phyloP scores from a whole-genome alignment of 2,329 filamentous ascomycete species.

The Aspergillus flavus region DNA sequence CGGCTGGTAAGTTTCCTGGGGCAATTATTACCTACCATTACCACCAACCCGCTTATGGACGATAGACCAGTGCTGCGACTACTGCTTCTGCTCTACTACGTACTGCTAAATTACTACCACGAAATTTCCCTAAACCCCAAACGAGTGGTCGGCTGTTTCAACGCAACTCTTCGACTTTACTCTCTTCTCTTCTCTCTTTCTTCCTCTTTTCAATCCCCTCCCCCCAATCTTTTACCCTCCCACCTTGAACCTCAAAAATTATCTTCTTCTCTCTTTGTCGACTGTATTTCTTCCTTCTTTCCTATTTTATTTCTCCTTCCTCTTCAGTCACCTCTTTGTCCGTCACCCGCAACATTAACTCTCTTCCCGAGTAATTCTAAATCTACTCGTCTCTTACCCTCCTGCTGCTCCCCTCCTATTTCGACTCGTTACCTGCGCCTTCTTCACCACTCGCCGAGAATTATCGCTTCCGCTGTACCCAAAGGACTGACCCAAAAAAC shows the following conservation, averaged over 20 bases:
- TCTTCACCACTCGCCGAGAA: background rate
- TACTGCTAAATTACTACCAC: conserved; percentile 7
- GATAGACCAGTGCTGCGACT: background rate
- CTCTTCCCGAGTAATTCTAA: background rate
- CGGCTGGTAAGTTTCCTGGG: conserved; percentile 7
- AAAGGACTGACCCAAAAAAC: background rate
- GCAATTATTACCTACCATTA: conserved; percentile 6
- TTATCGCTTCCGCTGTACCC: background rate
- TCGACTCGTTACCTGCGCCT: background rate
- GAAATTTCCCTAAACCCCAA: conserved; percentile 19
- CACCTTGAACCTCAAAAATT: conserved; percentile 1
- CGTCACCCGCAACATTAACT: background rate
- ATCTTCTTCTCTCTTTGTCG: conserved; percentile 6
- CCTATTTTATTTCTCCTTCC: conserved; percentile 11
- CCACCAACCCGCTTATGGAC: background rate
- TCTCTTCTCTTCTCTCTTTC: conserved; percentile 16
- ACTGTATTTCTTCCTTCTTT: conserved; percentile 4
- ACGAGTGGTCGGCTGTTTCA: conserved; percentile 23
- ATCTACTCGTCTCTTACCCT: conserved; percentile 2
- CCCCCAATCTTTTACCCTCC: conserved; percentile 21
- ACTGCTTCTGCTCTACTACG: conserved; percentile 1
- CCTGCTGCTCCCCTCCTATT: background rate
- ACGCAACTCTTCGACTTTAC: conserved; percentile 9
- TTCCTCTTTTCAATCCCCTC: conserved; percentile 16
- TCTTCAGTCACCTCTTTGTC: background rate